Evolutionary conservation across 257 asterid species (phyloP).

Genomic region (Dorcoceras hygrometricum): DNA sequence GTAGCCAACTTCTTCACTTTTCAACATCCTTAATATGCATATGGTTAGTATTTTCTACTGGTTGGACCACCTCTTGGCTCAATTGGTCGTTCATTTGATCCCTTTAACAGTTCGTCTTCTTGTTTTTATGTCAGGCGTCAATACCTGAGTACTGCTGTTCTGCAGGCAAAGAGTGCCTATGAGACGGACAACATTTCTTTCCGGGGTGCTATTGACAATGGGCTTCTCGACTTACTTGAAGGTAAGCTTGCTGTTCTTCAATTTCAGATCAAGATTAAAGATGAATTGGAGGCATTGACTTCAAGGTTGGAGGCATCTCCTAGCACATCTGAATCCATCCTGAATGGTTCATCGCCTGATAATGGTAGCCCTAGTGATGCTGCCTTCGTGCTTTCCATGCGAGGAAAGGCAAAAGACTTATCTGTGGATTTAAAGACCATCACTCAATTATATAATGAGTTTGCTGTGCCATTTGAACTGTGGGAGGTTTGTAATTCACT

Average conservation of each 20-base stretch:
- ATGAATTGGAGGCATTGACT: conserved; percentile 68
- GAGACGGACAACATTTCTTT: conserved; percentile 51
- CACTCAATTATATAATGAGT: conserved; percentile 89
- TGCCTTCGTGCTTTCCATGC: conserved; percentile 34
- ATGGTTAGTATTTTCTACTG: conserved; percentile 9
- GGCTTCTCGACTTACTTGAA: conserved; percentile 91
- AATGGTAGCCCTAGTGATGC: conserved; percentile 34
- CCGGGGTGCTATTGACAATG: conserved; percentile 66
- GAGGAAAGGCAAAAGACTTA: conserved; percentile 70
- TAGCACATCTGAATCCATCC: conserved; percentile 41
- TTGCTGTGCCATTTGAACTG: conserved; percentile 88
- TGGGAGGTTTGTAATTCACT: conserved; percentile 75
- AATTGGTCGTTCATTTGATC: conserved; percentile 2
- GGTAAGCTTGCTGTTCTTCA: conserved; percentile 97
- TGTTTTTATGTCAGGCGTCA: conserved; percentile 71
- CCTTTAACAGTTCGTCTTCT: conserved; percentile 22
- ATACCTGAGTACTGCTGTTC: conserved; percentile 94
- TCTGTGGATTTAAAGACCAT: conserved; percentile 82
- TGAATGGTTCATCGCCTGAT: conserved; percentile 39
- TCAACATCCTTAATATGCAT: neutral
- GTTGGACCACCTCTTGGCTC: conserved; percentile 11
- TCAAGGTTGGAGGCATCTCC: conserved; percentile 58
- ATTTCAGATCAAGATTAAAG: conserved; percentile 89
- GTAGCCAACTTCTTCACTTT: neutral
- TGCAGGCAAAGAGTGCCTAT: conserved; percentile 93